These are phyloP conservation scores for Phalaenopsis hybrid DNA, from an alignment of 116 monocot genomes.

Conservation along the genomic window DNA sequence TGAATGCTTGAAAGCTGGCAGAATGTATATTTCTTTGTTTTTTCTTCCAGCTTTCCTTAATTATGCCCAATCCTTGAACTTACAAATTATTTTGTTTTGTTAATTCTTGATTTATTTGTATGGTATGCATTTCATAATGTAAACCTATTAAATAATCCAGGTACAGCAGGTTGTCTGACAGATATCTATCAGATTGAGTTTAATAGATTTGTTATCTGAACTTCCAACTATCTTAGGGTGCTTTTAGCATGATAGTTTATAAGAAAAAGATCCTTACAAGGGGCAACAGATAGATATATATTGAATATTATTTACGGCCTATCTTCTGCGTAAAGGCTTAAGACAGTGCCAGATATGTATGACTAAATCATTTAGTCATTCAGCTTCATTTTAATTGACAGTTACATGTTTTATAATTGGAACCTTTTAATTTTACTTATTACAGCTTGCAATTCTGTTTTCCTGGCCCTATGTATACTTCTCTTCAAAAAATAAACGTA, in stretches of 20 bases:
- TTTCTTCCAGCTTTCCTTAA: not conserved
- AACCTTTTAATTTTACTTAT: not conserved
- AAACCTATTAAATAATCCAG: not conserved
- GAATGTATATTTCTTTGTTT: not conserved
- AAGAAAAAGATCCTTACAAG: not conserved
- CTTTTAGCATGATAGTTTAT: not conserved
- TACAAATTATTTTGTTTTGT: not conserved
- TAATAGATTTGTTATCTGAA: not conserved
- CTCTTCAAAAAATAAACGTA: not conserved
- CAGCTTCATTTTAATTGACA: not conserved
- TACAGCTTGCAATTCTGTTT: not conserved
- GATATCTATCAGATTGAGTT: not conserved
- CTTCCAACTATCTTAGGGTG: not conserved
- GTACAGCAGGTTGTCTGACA: not conserved
- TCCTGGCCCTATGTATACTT: not conserved
- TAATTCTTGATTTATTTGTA: not conserved
- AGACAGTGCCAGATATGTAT: not conserved
- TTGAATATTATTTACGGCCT: not conserved
- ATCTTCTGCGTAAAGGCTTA: not conserved
- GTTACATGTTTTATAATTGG: not conserved
- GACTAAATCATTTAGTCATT: not conserved
- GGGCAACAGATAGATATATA: not conserved
- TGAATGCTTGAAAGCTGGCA: not conserved
- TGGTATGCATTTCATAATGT: not conserved
- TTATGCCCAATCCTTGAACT: not conserved